Conservation (phyloP, 371 early-diverging fungal genomes). For the Saksenaea vasiformis region DNA sequence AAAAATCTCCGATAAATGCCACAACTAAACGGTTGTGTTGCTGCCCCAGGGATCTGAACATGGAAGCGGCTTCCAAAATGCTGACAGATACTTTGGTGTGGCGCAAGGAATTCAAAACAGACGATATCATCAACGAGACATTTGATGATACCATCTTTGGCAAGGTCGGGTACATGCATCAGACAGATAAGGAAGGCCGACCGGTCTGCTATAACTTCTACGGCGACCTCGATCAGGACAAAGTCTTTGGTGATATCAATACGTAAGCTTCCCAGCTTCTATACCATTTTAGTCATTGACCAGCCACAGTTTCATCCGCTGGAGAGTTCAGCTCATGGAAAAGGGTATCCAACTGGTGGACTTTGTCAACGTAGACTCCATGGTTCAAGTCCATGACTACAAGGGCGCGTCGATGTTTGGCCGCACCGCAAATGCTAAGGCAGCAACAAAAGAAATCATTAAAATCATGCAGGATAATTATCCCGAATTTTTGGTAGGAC, state of each 20-base stretch:
- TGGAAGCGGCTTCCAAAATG: conserved; percentile 50
- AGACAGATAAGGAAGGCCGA: conserved; percentile 49
- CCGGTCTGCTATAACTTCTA: conserved; percentile 68
- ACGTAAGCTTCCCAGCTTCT: conserved; percentile 19
- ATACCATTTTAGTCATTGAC: too few species aligned
- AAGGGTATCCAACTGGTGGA: conserved; percentile 54
- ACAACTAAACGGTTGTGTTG: neutral
- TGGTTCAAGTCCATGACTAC: conserved; percentile 69
- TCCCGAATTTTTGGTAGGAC: conserved; percentile 60
- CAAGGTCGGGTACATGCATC: conserved; percentile 51
- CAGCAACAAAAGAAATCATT: conserved; percentile 54
- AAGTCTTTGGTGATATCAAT: conserved; percentile 56
- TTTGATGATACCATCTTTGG: conserved; percentile 52
- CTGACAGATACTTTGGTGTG: conserved; percentile 52
- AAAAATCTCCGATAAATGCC: neutral
- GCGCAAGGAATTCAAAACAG: conserved; percentile 56
- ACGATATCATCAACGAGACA: conserved; percentile 46
- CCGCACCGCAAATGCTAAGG: conserved; percentile 51
- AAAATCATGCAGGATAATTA: conserved; percentile 66
- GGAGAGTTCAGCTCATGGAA: conserved; percentile 68
- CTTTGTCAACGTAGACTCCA: conserved; percentile 54
- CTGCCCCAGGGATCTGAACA: conserved; percentile 31
- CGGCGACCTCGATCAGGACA: conserved; percentile 55
- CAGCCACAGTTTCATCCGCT: conserved; percentile 53
- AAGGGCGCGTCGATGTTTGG: conserved; percentile 53